phyloP scores from a whole-genome alignment of 2,329 filamentous ascomycete genomes.

The Trichophyton equinum region DNA sequence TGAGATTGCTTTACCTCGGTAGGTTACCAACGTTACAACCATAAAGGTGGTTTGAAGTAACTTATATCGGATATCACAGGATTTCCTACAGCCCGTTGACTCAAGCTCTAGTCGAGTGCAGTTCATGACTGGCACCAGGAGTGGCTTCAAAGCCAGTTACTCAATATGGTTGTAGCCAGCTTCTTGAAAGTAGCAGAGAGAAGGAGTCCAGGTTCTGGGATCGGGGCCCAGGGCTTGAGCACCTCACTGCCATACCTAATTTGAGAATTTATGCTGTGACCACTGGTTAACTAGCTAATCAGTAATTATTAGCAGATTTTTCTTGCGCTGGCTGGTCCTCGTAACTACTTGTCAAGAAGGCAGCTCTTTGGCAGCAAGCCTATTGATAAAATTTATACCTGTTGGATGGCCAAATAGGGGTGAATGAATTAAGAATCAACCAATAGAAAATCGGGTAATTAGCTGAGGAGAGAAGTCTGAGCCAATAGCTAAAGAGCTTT shows the following conservation, averaged over 20 bases:
- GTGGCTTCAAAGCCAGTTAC: neutral
- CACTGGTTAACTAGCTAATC: neutral
- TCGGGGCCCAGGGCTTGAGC: slow-evolving; percentile 1
- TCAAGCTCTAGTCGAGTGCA: neutral
- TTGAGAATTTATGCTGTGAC: neutral
- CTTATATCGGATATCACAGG: neutral
- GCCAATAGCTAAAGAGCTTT: too few relatives aligned
- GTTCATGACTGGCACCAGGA: neutral
- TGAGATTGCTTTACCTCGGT: neutral
- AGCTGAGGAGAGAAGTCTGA: too few relatives aligned
- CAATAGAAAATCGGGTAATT: too few relatives aligned
- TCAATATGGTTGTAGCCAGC: neutral
- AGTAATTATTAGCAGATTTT: neutral
- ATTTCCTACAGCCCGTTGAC: slow-evolving; percentile 2
- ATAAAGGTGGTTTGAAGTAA: neutral
- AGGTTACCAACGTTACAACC: neutral
- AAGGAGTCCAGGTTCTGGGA: neutral
- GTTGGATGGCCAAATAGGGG: too few relatives aligned
- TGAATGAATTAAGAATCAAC: too few relatives aligned
- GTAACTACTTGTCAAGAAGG: neutral
- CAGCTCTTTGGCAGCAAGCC: neutral
- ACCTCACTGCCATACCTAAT: neutral
- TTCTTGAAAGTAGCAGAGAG: neutral
- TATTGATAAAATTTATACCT: too few relatives aligned
- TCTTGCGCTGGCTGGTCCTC: neutral